Evolutionary conservation across 352 stramenopile genomes (phyloP).

Genomic region (Pythium rishiriense): DNA sequence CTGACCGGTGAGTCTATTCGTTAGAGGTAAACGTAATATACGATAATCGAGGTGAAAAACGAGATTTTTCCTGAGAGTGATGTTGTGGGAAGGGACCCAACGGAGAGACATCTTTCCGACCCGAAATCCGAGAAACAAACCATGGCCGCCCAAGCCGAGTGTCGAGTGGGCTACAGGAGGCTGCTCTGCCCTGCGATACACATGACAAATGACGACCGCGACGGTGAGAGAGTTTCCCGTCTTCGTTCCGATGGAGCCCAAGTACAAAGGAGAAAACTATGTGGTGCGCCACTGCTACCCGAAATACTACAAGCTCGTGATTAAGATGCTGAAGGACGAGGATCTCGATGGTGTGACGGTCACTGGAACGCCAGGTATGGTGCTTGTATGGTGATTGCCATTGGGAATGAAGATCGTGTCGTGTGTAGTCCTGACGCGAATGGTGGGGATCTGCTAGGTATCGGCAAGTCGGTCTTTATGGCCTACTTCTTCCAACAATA

Average conservation of each 20-base stretch:
- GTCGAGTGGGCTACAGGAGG: no score
- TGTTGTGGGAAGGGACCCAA: no score
- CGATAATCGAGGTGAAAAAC: no score
- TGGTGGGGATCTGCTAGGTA: background rate
- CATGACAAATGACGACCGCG: no score
- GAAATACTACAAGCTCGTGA: background rate
- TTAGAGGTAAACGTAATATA: no score
- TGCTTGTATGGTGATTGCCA: background rate
- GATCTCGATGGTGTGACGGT: background rate
- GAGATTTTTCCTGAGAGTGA: background rate
- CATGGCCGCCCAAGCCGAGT: no score
- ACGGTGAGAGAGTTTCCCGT: no score
- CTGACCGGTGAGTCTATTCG: no score
- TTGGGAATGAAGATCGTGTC: background rate
- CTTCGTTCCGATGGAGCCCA: background rate
- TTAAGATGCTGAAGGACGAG: background rate
- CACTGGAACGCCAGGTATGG: background rate
- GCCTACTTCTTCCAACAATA: conserved; percentile 13
- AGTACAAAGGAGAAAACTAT: background rate
- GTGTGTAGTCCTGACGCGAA: background rate
- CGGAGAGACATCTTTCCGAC: no score
- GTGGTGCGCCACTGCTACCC: background rate
- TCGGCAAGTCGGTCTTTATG: conserved; percentile 19
- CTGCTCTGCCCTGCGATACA: no score
- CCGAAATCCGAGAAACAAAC: no score